phyloP scores from a whole-genome alignment of 2,329 filamentous ascomycete genomes.

The Akanthomyces muscarius region DNA sequence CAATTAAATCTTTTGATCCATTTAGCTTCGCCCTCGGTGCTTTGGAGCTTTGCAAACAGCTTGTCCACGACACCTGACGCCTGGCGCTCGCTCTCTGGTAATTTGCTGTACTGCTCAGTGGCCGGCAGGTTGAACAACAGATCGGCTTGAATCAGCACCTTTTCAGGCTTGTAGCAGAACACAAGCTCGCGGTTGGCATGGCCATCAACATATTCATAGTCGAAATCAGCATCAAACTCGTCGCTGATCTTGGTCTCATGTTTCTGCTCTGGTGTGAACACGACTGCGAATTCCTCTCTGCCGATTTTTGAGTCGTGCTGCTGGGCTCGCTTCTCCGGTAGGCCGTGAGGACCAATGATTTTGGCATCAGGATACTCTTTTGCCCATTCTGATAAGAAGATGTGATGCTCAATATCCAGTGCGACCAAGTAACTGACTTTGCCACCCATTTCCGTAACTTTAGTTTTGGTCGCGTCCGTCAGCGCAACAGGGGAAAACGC shows the following conservation, averaged over 20 bases:
- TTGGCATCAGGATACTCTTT: constrained; percentile 72
- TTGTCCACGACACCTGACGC: constrained; percentile 36
- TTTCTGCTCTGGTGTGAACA: constrained; percentile 60
- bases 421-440: constrained; percentile 81
- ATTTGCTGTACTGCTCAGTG: constrained; percentile 78
- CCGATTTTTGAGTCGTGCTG: constrained; percentile 46
- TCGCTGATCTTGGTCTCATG: constrained; percentile 53
- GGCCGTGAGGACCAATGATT: constrained; percentile 76
- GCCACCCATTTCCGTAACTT: constrained; percentile 61
- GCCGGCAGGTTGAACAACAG: constrained; percentile 88
- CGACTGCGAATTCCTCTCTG: constrained; percentile 57
- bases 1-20: constrained; percentile 79
- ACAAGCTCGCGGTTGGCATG: constrained; percentile 85
- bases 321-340: constrained; percentile 74
- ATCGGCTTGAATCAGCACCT: constrained; percentile 82
- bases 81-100: constrained; percentile 37
- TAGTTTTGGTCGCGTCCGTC: constrained; percentile 66
- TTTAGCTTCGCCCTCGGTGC: constrained; percentile 59
- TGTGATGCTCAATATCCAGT: constrained; percentile 89
- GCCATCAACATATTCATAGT: constrained; percentile 75
- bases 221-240: constrained; percentile 85
- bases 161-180: constrained; percentile 75
- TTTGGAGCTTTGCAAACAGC: constrained; percentile 52
- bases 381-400: constrained; percentile 85
- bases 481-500: constrained; percentile 90